Evolutionary conservation across 2,329 filamentous ascomycete species (phyloP).

Genomic region (Tolypocladium nubicola): DNA sequence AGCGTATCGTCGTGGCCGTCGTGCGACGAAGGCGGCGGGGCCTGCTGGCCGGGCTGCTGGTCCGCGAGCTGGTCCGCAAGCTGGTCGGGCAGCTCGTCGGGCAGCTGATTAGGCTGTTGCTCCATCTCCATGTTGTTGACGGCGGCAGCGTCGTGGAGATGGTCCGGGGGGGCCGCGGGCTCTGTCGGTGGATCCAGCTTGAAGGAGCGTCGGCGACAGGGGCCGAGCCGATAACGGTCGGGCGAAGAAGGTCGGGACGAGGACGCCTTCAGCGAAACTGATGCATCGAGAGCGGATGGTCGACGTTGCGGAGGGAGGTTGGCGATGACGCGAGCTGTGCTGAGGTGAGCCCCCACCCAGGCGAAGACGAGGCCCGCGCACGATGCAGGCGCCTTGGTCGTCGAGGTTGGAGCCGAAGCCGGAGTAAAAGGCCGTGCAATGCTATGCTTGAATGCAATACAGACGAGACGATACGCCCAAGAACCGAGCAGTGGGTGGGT

Average conservation of each 20-base stretch:
- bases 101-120: conserved; percentile 2
- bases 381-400: not conserved
- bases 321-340: not conserved
- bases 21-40: conserved; percentile 11
- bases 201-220: conserved; percentile 9
- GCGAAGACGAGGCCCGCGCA: not conserved
- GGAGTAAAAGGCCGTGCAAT: not conserved
- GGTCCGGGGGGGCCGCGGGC: conserved; percentile 11
- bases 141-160: conserved; percentile 23
- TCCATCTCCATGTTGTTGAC: conserved; percentile 39
- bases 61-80: not conserved
- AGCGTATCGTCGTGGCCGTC: conserved; percentile 38
- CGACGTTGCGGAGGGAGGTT: not conserved
- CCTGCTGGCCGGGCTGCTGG: not conserved
- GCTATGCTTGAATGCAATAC: not conserved
- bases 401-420: not conserved
- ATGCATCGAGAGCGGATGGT: not conserved
- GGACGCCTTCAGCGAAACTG: not conserved
- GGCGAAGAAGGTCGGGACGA: not conserved
- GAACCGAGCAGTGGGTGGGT: not conserved
- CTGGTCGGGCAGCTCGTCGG: not conserved
- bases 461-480: not conserved
- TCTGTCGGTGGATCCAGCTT: conserved; percentile 42
- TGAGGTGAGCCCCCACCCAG: not conserved
- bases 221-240: not conserved